A percentile compares a stretch with the other conserved stretches of the same genome.
Evolutionary conservation across 1,139 yeast species (phyloP).

Genomic region (Lodderomyces margitis): DNA sequence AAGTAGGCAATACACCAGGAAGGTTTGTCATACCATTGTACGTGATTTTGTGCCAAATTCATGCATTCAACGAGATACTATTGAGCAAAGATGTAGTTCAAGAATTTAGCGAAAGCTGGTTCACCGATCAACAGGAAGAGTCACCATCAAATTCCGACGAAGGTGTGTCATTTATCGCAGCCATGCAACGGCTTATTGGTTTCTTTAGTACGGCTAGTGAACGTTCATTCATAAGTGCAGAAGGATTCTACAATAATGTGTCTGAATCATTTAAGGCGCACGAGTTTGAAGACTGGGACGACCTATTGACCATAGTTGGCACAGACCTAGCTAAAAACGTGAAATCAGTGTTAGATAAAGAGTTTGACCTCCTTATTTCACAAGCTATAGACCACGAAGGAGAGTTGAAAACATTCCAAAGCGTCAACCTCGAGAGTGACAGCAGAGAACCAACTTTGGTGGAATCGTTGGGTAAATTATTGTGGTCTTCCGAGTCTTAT

Average conservation of each 20-base stretch:
- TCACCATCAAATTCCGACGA: neutral
- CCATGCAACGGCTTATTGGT: constrained; percentile 24
- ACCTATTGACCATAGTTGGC: constrained; percentile 28
- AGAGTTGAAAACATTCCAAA: constrained; percentile 26
- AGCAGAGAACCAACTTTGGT: constrained; percentile 26
- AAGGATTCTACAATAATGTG: constrained; percentile 20
- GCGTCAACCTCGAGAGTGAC: constrained; percentile 38
- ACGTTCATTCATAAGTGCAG: constrained; percentile 25
- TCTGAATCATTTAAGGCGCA: constrained; percentile 22
- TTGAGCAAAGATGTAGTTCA: constrained; percentile 15
- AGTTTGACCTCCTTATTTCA: constrained; percentile 5
- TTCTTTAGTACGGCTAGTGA: constrained; percentile 20
- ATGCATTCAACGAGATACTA: constrained; percentile 19
- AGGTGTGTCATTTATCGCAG: constrained; percentile 16
- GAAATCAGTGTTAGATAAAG: constrained; percentile 15
- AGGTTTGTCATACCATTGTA: constrained; percentile 29
- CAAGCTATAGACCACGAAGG: constrained; percentile 9
- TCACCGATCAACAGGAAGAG: constrained; percentile 7
- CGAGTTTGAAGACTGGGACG: constrained; percentile 31
- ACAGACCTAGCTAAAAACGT: constrained; percentile 17
- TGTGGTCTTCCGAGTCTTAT: constrained; percentile 40
- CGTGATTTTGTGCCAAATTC: constrained; percentile 24
- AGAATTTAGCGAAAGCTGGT: constrained; percentile 19
- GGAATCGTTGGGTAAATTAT: constrained; percentile 33
- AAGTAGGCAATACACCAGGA: constrained; percentile 14